Percentiles rank a stretch among this genome's conserved stretches.
Evolutionary conservation across 2,329 filamentous ascomycete species (phyloP).

Genomic region (Dactylellina haptotyla): DNA sequence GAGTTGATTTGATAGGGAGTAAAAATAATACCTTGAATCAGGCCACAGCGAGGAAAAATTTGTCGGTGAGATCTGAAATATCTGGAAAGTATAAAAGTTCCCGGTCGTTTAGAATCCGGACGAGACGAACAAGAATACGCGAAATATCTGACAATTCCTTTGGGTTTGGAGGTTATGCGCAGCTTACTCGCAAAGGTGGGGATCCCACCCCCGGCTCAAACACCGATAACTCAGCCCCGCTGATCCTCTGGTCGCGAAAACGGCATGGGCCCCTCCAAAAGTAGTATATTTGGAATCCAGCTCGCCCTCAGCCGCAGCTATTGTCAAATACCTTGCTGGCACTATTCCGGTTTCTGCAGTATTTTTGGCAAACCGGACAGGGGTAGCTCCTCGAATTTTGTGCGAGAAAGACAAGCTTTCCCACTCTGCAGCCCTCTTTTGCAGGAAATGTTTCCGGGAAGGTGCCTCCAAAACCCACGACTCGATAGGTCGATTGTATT

Average conservation of each 20-base stretch:
- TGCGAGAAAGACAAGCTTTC: slow-evolving; percentile 28
- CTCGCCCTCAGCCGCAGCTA: slow-evolving; percentile 51
- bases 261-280: slow-evolving; percentile 11
- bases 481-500: too few species aligned
- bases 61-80: too few species aligned
- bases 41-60: too few species aligned
- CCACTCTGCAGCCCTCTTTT: slow-evolving; percentile 10
- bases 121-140: slow-evolving; percentile 30
- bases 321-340: slow-evolving; percentile 43
- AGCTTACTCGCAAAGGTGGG: slow-evolving; percentile 24
- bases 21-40: too few species aligned
- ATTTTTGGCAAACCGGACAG: slow-evolving; percentile 51
- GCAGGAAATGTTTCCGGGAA: not conserved
- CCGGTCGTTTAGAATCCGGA: not conserved
- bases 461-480: too few species aligned
- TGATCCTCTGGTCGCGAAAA: slow-evolving; percentile 24
- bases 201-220: slow-evolving; percentile 6
- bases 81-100: slow-evolving; percentile 15
- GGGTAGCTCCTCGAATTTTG: slow-evolving; percentile 28
- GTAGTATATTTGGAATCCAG: slow-evolving; percentile 50
- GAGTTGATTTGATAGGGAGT: too few species aligned
- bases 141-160: slow-evolving; percentile 32
- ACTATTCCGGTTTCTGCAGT: slow-evolving; percentile 51
- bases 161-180: not conserved
- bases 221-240: slow-evolving; percentile 13